phyloP scores from a whole-genome alignment of 2,329 filamentous ascomycete genomes.

The Penicillium sp. region DNA sequence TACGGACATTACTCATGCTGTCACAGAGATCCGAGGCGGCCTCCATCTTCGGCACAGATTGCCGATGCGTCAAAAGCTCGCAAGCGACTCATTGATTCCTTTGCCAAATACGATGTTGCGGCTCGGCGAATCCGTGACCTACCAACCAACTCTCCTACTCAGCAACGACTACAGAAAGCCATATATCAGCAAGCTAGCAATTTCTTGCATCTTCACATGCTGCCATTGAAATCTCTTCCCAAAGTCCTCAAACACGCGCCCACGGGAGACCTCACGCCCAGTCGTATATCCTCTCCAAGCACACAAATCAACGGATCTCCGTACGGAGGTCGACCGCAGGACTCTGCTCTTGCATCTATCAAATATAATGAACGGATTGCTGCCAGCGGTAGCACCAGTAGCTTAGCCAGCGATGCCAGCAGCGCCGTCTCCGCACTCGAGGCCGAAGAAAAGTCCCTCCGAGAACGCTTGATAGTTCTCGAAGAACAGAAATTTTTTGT shows the following conservation, averaged over 20 bases:
- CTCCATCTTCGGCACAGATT: constrained; percentile 69
- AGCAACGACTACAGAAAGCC: constrained; percentile 74
- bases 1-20: constrained; percentile 10
- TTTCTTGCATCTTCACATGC: constrained; percentile 88
- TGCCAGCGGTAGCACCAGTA: constrained; percentile 52
- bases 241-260: constrained; percentile 66
- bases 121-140: constrained; percentile 80
- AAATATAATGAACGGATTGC: constrained; percentile 55
- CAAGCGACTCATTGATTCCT: constrained; percentile 86
- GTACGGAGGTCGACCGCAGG: constrained; percentile 32
- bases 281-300: constrained; percentile 25
- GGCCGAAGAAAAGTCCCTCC: constrained; percentile 77
- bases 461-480: constrained; percentile 77
- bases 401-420: constrained; percentile 56
- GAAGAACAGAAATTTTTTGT: constrained; percentile 93
- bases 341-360: constrained; percentile 58
- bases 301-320: constrained; percentile 27
- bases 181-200: constrained; percentile 79
- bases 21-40: constrained; percentile 61
- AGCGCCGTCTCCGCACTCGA: constrained; percentile 68
- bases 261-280: constrained; percentile 43
- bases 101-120: constrained; percentile 81
- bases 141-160: constrained; percentile 69
- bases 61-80: constrained; percentile 85
- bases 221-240: constrained; percentile 76